Evolutionary conservation across 306 rosid species (phyloP).

Genomic region (apple (Malus domestica)): DNA sequence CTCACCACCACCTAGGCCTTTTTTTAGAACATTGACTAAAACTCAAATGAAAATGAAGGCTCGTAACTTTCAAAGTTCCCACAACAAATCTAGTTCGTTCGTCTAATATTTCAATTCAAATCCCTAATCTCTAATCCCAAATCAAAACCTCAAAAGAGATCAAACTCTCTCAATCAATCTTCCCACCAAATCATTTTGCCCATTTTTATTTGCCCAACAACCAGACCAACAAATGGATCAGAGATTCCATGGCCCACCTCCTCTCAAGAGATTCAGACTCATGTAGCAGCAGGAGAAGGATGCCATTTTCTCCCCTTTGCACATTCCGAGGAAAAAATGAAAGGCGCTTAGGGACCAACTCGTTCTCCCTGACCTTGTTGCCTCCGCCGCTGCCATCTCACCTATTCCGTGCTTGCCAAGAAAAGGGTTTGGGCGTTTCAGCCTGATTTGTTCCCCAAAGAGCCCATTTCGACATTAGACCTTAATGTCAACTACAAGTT

Average conservation of each 20-base stretch:
- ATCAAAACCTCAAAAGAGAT: neutral
- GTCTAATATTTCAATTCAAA: neutral
- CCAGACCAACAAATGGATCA: constrained; percentile 36
- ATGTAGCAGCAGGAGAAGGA: constrained; percentile 27
- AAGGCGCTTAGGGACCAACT: constrained; percentile 40
- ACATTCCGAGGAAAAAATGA: constrained; percentile 70
- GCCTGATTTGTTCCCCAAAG: constrained; percentile 15
- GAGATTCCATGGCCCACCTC: constrained; percentile 46
- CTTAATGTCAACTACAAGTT: constrained; percentile 52
- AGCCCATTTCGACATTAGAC: constrained; percentile 26
- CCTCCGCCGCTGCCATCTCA: neutral
- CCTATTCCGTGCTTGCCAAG: constrained; percentile 58
- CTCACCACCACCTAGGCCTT: no score
- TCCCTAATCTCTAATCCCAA: neutral
- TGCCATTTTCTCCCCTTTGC: neutral
- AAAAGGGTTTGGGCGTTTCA: constrained; percentile 63
- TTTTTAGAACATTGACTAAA: neutral
- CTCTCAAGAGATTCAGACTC: constrained; percentile 54
- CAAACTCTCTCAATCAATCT: neutral
- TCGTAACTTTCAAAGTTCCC: neutral
- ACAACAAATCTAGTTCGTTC: neutral
- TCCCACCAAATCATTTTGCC: neutral
- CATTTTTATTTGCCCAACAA: neutral
- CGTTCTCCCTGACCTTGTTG: neutral
- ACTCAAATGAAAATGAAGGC: neutral